Evolutionary conservation across 2,329 filamentous ascomycete genomes (phyloP).

Genomic region (Ascochyta fabae): DNA sequence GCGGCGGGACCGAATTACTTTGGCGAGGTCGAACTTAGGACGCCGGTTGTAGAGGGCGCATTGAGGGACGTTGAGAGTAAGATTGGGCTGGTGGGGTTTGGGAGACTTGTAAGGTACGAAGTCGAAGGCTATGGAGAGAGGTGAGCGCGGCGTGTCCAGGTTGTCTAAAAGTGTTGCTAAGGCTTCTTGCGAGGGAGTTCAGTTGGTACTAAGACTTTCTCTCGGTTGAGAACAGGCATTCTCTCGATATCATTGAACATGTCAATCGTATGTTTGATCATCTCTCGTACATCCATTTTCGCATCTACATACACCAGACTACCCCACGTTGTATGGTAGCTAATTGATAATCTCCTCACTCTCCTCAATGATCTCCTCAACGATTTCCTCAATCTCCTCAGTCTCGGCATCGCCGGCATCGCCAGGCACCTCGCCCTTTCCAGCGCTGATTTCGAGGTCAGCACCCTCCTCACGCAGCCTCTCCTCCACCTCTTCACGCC

Average conservation of each 20-base stretch:
- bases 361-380: slow-evolving; percentile 90
- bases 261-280: not conserved
- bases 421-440: slow-evolving; percentile 50
- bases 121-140: not conserved
- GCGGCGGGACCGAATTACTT: slow-evolving; percentile 66
- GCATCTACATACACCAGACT: slow-evolving; percentile 3
- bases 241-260: not conserved
- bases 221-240: too few relatives aligned
- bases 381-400: slow-evolving; percentile 73
- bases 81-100: slow-evolving; percentile 7
- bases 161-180: too few relatives aligned
- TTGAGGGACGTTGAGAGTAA: slow-evolving; percentile 1
- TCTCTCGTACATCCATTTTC: slow-evolving; percentile 7
- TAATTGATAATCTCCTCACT: slow-evolving; percentile 73
- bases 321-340: not conserved
- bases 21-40: slow-evolving; percentile 65
- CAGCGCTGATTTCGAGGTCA: slow-evolving; percentile 62
- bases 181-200: too few relatives aligned
- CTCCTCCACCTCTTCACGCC: slow-evolving; percentile 74
- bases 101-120: slow-evolving; percentile 1
- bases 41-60: slow-evolving; percentile 2
- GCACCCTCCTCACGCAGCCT: slow-evolving; percentile 68
- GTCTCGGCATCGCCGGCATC: slow-evolving; percentile 56
- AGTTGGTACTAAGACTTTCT: too few relatives aligned
- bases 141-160: not conserved